A percentile compares a stretch with the other conserved stretches of the same genome.
Conservation (phyloP, 345 rosid species). For the Populus tremula region DNA sequence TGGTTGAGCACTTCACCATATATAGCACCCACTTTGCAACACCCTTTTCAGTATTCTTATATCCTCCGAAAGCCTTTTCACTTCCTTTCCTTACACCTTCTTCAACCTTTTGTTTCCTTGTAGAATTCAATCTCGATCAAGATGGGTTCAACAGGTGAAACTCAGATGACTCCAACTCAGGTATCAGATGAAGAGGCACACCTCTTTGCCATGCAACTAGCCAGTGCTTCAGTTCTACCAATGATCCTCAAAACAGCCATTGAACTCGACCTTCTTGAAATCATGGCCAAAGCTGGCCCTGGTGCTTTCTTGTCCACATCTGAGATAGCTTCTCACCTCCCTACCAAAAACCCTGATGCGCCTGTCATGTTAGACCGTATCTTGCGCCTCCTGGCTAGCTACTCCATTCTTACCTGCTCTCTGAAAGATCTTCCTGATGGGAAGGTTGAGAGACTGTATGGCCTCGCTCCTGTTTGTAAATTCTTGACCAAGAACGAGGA, state of each 20-base stretch:
- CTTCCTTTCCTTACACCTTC: not conserved
- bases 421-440: conserved; percentile 40
- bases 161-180: conserved; percentile 66
- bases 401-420: conserved; percentile 58
- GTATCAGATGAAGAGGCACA: conserved; percentile 72
- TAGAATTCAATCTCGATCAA: not conserved
- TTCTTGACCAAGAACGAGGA: conserved; percentile 74
- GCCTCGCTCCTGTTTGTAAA: conserved; percentile 79
- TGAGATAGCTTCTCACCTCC: conserved; percentile 64
- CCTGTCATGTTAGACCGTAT: conserved; percentile 74
- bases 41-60: not conserved
- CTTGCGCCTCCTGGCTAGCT: conserved; percentile 63
- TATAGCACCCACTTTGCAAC: not conserved
- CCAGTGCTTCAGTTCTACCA: conserved; percentile 73
- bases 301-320: conserved; percentile 54
- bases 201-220: conserved; percentile 69
- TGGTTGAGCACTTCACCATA: not conserved
- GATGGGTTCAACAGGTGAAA: conserved; percentile 67
- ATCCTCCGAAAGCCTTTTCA: not conserved
- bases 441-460: conserved; percentile 55
- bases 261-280: conserved; percentile 83
- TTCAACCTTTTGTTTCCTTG: not conserved
- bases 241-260: conserved; percentile 86
- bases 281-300: conserved; percentile 59
- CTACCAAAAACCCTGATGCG: conserved; percentile 73